phyloP scores from a whole-genome alignment of 306 rosid genomes.

The Hippophae rhamnoides region DNA sequence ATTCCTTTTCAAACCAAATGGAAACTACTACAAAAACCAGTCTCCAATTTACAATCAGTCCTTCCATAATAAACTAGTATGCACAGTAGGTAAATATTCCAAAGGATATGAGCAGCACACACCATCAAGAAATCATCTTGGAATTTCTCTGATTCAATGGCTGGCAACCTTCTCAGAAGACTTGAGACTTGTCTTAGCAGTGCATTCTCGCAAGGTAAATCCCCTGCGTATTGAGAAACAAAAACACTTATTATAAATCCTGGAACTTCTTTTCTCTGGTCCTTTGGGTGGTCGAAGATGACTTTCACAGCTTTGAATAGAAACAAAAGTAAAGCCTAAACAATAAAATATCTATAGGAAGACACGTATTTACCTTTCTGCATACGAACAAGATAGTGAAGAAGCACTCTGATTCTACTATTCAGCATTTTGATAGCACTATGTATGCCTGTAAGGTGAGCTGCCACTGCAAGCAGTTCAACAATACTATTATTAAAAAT shows the following conservation, averaged over 20 bases:
- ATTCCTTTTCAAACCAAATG: no score
- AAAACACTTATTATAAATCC: constrained; percentile 3
- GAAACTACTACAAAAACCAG: no score
- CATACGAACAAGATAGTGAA: constrained; percentile 81
- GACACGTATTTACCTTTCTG: constrained; percentile 52
- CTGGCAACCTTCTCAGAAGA: constrained; percentile 86
- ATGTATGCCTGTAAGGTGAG: constrained; percentile 90
- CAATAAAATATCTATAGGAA: neutral
- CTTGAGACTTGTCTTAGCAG: constrained; percentile 87
- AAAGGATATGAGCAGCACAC: constrained; percentile 25
- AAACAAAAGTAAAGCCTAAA: neutral
- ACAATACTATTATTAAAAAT: neutral
- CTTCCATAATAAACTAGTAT: neutral
- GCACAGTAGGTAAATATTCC: constrained; percentile 5
- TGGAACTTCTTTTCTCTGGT: constrained; percentile 4
- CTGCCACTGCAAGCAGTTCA: constrained; percentile 61
- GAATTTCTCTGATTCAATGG: constrained; percentile 80
- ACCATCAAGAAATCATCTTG: constrained; percentile 96
- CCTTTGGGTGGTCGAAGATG: neutral
- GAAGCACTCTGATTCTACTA: constrained; percentile 84
- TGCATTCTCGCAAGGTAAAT: constrained; percentile 74
- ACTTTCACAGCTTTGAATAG: neutral
- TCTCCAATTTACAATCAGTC: no score
- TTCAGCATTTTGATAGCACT: constrained; percentile 97
- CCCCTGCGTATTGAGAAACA: constrained; percentile 39